A percentile compares a stretch with the other conserved stretches of the same genome.
phyloP scores from a whole-genome alignment of 1,284 basidiomycete genomes.

The Macrocystidia cucumis region DNA sequence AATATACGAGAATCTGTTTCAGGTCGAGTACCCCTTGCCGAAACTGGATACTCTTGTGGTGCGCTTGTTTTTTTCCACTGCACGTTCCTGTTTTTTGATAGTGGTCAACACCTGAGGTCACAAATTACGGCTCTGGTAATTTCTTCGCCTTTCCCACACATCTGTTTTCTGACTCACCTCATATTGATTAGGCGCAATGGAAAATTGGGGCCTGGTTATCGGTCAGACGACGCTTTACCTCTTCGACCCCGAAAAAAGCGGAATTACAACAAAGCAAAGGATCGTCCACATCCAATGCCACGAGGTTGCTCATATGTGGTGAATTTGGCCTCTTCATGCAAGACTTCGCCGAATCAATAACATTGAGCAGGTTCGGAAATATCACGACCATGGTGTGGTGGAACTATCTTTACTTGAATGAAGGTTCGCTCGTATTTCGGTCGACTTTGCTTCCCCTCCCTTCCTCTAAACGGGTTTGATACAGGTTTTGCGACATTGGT shows the following conservation, averaged over 20 bases:
- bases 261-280: slow-evolving; percentile 73
- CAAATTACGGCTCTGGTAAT: slow-evolving; percentile 80
- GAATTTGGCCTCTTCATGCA: slow-evolving; percentile 17
- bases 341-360: not conserved
- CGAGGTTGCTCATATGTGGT: slow-evolving; percentile 84
- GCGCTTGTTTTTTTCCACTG: slow-evolving; percentile 15
- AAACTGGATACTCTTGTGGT: slow-evolving; percentile 88
- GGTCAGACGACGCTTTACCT: slow-evolving; percentile 83
- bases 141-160: not conserved
- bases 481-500: slow-evolving; percentile 83
- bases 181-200: slow-evolving; percentile 67
- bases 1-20: slow-evolving; percentile 90
- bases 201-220: slow-evolving; percentile 95
- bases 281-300: slow-evolving; percentile 79
- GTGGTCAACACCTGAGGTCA: slow-evolving; percentile 36
- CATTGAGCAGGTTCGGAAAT: slow-evolving; percentile 66
- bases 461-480: not conserved
- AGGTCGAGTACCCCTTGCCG: slow-evolving; percentile 87
- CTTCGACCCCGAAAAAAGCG: slow-evolving; percentile 71
- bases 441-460: too few species aligned
- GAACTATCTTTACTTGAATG: slow-evolving; percentile 85
- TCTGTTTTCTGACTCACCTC: slow-evolving; percentile 5
- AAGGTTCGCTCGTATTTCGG: too few species aligned
- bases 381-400: slow-evolving; percentile 94
- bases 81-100: slow-evolving; percentile 2